Conservation (phyloP, 257 asterid genomes). For the Fraxinus anomala region DNA sequence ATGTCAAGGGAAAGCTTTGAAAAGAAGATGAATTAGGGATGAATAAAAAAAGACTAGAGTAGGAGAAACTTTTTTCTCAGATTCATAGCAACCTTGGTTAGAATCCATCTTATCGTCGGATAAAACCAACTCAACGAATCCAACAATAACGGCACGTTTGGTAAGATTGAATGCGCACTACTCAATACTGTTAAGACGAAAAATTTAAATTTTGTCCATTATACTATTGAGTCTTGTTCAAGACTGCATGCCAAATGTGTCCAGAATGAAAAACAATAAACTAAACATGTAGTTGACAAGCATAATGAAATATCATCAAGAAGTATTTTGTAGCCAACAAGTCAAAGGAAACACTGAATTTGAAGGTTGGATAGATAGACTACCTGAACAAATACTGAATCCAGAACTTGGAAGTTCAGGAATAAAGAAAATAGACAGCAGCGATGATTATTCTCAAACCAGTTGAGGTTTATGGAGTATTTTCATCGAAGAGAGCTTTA, state of each 20-base stretch:
- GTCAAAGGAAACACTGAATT: background rate
- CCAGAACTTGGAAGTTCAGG: background rate
- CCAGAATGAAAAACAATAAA: background rate
- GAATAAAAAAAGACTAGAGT: background rate
- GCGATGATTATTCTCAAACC: background rate
- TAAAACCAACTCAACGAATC: background rate
- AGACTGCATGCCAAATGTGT: background rate
- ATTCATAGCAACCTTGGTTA: background rate
- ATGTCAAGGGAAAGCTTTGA: background rate
- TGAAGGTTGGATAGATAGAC: background rate
- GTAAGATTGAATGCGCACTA: background rate
- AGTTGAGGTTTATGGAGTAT: constrained; percentile 36
- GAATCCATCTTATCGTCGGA: background rate
- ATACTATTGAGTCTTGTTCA: background rate
- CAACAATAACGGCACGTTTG: background rate
- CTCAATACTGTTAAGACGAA: background rate
- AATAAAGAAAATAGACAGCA: background rate
- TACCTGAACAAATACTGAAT: background rate
- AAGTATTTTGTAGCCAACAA: background rate
- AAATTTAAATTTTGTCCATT: background rate
- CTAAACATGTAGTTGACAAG: background rate
- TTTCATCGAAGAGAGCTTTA: constrained; percentile 69
- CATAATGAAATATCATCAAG: background rate
- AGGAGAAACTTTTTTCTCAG: background rate
- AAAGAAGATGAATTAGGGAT: background rate